Evolutionary conservation across 768 basidiomycete species (phyloP), one percentile per base, ranked within the genome.

Genomic region (Tylopilus rubrobrunneus): DNA sequence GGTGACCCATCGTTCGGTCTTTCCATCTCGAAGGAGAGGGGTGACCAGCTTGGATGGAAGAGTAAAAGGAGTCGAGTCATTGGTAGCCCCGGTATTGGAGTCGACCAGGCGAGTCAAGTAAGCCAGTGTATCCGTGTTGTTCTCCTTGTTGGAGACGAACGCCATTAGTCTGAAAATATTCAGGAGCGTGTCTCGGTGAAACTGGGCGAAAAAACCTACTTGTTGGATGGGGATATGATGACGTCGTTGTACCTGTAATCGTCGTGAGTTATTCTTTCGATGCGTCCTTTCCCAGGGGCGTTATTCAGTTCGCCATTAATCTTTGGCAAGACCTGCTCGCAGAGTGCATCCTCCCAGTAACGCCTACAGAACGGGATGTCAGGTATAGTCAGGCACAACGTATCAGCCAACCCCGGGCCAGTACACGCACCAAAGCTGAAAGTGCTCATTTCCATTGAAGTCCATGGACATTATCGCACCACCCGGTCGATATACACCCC

Each of bases 191-290:
- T n/a, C n/a, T 48, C 37, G n/a, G 28, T 0, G 39, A 15, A 45
- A 44, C 17, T 51, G 25, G 14, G 21, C 29, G 21, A 15, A 19
- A 14, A 62, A 67, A 3, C n/a, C 12, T 43, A 74, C 74, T 67
- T 73, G 48, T 76, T 69, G 27, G 74, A 71, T 39, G 66, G 55
- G 3, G 76, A 76, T 45, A 72, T 47, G 8, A 60, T 31, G 39
- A 71, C 27, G 17, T 48, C 48, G 7, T 49, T 48, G 46, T 77
- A 75, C 48, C 65, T 68, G 57, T 64, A 68, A 45, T 62, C 61
- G 41, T 76, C 74, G 33, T 74, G 68, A 10, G 76, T 77, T n/a
- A 77, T 49, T 31, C 74, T 66, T 59, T 77, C 75, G 43, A 76
- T 66, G 15, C 76, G 72, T 14, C 74, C 71, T 39, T 57, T 66